Evolutionary conservation across 2,329 filamentous ascomycete species (phyloP), one percentile per base, ranked within the genome.

Genomic region (Dothideomycetes sp.): DNA sequence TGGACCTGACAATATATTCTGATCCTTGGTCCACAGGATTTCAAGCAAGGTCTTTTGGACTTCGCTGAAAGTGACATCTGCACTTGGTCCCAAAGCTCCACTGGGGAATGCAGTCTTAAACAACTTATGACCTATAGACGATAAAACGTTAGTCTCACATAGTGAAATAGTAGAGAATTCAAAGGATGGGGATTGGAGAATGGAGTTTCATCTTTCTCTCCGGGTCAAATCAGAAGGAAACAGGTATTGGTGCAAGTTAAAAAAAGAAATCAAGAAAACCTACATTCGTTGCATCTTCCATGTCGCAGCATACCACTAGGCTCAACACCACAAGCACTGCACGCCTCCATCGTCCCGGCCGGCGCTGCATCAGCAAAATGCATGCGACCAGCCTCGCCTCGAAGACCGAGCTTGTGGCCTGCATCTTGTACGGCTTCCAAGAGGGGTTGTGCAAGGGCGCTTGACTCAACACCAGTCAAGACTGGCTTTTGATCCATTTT

Each of bases 311-410:
- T 13, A 5, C 37, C 37, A 15, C 4, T 33, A 1, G 30, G 30
- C 9, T 41, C 37, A 16, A 22, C 28, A 3, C 13, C 20, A 11
- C 37, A 41, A 6, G 28, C 30, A 7, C 24, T 28, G 17, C 37
- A 41, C 19, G 37, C 22, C 6, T 41, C 37, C 37, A 41, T 41
- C 37, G 33, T 41, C 4, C 37, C 37, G 8, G 29, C 15, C 11
- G 37, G 37, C n/a, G 37, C 37, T 12, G 11, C 5, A 7, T 41
- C 37, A 8, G 37, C 27, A 12, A 41, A 41, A 10, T 23, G 22
- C 4, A 41, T n/a, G 33, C 37, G 17, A 11, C 37, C 30, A 2
- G 30, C 15, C 20, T 27, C 30, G 17, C 17, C 22, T 1, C 17
- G 11, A n/a, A 11, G n/a, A 29, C 27, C 9, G 5, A 29, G 12